Base-by-base conservation (phyloP, 179 eudicot genomes). In the Camellia oleifera region DNA sequence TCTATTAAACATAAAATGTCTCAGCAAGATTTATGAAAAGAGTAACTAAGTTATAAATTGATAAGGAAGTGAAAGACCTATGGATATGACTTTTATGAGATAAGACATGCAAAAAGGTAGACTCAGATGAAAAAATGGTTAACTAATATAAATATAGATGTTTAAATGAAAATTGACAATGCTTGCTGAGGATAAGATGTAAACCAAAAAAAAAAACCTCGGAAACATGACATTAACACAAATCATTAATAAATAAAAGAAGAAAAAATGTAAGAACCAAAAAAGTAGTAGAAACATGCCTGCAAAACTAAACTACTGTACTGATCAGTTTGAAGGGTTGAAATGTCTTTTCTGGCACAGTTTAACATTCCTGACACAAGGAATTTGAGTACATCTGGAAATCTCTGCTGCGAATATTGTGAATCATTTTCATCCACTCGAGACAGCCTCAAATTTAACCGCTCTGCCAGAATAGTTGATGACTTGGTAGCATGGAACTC, bases 241-340 rank as follows among this genome's bases (percentile, higher is more conserved):
- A 75, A 17, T 50, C 11, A 64, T 7, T 18, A 61, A 62, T 46
- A 62, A 62, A 80, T 14, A 60, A 11, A 44, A 69, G 13, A 0
- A 66, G 5, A 14, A 66, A 69, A 20, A 32, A 56, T 42, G 17
- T 13, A 32, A 69, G 10, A 40, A 14, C 7, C 18, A 69, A 56
- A 78, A 76, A 78, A 65, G 48, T 50, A 82, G 78, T 58, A 61
- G 84, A 68, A 32, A 84, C 89, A 75, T 90, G 82, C 99, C 99
- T 96, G 99, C 84, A 96, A 77, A 88, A 96, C 99, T 87, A 96
- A 86, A 83, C 98, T 91, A 83, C 96, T 77, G 82, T 82, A 96
- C 77, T 91, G 97, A 83, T 94, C 93, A 82, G 69, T 85, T 91
- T 82, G 96, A 52, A 96, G 85, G 77, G 76, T 58, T 0, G 84